Percentiles rank a stretch among this genome's conserved stretches.
Conservation (phyloP, 768 basidiomycete genomes). For the Amylocystis lapponica region DNA sequence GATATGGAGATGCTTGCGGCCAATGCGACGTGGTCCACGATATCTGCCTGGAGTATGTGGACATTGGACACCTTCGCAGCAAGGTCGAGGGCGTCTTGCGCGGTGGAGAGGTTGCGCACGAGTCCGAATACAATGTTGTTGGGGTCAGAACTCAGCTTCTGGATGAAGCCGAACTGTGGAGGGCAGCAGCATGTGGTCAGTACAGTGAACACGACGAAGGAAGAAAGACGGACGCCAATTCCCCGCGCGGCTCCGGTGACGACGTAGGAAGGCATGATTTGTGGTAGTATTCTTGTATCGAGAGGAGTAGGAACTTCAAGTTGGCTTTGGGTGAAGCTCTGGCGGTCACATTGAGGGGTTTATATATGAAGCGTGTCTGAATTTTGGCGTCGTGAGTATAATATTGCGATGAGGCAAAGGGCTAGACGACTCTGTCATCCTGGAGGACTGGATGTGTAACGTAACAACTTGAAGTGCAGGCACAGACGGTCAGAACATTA, state of each 20-base stretch:
- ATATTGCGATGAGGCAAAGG: too few relatives aligned
- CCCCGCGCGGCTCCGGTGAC: slow-evolving; percentile 21
- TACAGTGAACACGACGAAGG: neutral
- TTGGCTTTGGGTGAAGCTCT: too few relatives aligned
- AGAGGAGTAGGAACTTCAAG: neutral
- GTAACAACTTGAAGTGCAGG: too few relatives aligned
- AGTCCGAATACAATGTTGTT: slow-evolving; percentile 19
- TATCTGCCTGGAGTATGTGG: slow-evolving; percentile 31
- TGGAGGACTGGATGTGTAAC: too few relatives aligned
- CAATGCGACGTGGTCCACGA: too few relatives aligned
- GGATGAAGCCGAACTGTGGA: slow-evolving; percentile 19
- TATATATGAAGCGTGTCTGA: too few relatives aligned
- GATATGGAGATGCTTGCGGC: neutral
- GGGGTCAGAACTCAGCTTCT: slow-evolving; percentile 14
- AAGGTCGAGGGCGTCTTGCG: slow-evolving; percentile 9
- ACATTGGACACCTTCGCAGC: slow-evolving; percentile 20
- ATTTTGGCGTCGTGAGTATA: too few relatives aligned
- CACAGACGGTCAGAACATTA: too few relatives aligned
- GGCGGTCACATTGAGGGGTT: too few relatives aligned
- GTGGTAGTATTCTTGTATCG: neutral
- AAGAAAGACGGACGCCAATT: slow-evolving; percentile 15
- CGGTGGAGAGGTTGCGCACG: slow-evolving; percentile 12
- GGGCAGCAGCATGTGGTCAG: neutral
- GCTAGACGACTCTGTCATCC: too few relatives aligned
- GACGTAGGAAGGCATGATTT: slow-evolving; percentile 20